phyloP scores from a whole-genome alignment of 768 basidiomycete species.

The Chiua virens region DNA sequence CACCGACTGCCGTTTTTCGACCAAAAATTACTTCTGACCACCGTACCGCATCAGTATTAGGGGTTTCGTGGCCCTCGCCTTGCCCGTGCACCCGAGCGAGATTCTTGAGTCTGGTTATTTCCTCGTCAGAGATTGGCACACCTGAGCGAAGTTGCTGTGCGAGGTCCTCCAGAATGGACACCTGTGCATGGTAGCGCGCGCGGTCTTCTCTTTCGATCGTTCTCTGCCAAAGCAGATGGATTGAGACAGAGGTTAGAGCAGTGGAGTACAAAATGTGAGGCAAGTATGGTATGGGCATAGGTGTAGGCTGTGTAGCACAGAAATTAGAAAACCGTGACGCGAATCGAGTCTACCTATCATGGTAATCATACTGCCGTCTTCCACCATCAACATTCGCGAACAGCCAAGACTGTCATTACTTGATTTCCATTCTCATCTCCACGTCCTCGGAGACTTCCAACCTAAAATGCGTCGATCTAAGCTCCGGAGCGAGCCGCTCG shows the following conservation, averaged over 20 bases:
- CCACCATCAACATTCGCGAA: no score
- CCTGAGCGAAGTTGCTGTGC: conserved; percentile 50
- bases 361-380: no score
- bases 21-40: conserved; percentile 57
- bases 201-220: conserved; percentile 52
- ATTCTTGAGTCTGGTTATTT: conserved; percentile 53
- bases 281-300: conserved; percentile 44
- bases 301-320: no score
- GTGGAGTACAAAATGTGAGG: conserved; percentile 66
- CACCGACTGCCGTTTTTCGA: conserved; percentile 23
- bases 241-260: conserved; percentile 64
- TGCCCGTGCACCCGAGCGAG: conserved; percentile 45
- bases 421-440: no score
- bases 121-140: conserved; percentile 44
- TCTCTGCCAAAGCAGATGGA: conserved; percentile 61
- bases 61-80: conserved; percentile 10
- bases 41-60: conserved; percentile 25
- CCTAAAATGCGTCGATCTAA: no score
- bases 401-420: no score
- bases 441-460: no score
- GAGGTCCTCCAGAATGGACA: conserved; percentile 63
- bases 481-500: no score
- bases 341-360: no score
- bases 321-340: no score
- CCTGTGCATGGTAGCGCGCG: conserved; percentile 52